Evolutionary conservation across 2,329 filamentous ascomycete genomes (phyloP).

Genomic region (Nigrospora sphaerica): DNA sequence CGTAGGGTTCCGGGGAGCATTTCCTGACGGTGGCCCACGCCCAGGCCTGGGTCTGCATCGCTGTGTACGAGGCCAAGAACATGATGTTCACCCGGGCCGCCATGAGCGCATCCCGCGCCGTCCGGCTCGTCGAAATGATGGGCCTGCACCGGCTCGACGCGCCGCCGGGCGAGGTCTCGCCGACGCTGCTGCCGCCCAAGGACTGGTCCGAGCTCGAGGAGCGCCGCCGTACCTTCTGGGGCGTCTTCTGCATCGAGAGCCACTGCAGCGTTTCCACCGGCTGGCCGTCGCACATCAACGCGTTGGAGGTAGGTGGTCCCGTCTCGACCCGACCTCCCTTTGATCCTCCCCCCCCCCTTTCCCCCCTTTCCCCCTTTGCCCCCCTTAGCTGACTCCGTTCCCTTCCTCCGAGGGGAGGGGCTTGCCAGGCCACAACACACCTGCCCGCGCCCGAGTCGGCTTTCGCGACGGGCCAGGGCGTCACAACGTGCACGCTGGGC

Average conservation of each 20-base stretch:
- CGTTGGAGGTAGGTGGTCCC: conserved; percentile 48
- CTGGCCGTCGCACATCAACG: conserved; percentile 78
- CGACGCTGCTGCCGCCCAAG: conserved; percentile 63
- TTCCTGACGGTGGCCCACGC: conserved; percentile 75
- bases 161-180: conserved; percentile 39
- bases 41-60: conserved; percentile 71
- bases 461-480: conserved; percentile 59
- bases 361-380: neutral
- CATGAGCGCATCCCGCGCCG: conserved; percentile 67
- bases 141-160: conserved; percentile 48
- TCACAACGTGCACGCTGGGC: conserved; percentile 55
- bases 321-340: neutral
- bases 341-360: neutral
- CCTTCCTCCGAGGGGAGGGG: neutral
- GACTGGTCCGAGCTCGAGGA: conserved; percentile 82
- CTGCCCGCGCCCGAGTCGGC: conserved; percentile 76
- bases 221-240: conserved; percentile 79
- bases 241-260: conserved; percentile 72
- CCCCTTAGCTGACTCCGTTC: conserved; percentile 1
- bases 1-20: conserved; percentile 64
- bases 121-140: conserved; percentile 74
- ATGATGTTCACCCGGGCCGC: conserved; percentile 83
- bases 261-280: conserved; percentile 86
- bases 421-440: conserved; percentile 59
- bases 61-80: conserved; percentile 73